Evolutionary conservation across 1,139 yeast genomes (phyloP).

Genomic region (Petasospora rhodanensis): DNA sequence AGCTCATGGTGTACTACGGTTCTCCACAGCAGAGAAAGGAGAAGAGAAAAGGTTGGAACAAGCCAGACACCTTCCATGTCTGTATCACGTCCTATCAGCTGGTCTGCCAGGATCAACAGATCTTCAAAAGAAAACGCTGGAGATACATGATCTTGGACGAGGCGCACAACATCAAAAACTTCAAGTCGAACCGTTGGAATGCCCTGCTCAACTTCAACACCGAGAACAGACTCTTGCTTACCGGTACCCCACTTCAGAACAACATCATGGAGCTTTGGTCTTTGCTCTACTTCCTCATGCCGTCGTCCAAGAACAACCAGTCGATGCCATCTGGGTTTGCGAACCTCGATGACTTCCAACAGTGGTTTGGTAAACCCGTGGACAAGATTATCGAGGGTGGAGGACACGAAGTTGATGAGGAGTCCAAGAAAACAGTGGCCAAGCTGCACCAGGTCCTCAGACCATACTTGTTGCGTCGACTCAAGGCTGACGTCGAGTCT

Average conservation of each 20-base stretch:
- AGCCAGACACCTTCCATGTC: conserved; percentile 92
- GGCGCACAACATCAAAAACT: conserved; percentile 96
- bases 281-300: conserved; percentile 89
- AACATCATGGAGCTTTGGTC: conserved; percentile 95
- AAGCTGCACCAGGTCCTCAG: conserved; percentile 90
- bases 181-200: conserved; percentile 95
- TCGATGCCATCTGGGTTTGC: conserved; percentile 96
- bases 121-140: conserved; percentile 91
- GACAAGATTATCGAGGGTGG: conserved; percentile 83
- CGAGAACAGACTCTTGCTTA: conserved; percentile 76
- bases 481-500: conserved; percentile 95
- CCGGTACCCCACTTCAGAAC: conserved; percentile 95
- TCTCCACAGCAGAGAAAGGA: conserved; percentile 97
- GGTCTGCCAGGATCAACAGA: conserved; percentile 93
- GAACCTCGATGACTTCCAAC: conserved; percentile 89
- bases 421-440: conserved; percentile 79
- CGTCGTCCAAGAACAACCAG: conserved; percentile 64
- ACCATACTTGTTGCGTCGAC: conserved; percentile 85
- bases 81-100: conserved; percentile 96
- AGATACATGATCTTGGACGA: conserved; percentile 95
- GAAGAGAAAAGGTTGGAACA: conserved; percentile 96
- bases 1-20: conserved; percentile 93
- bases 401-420: conserved; percentile 50
- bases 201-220: conserved; percentile 92
- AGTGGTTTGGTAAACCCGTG: conserved; percentile 97